Conservation (phyloP, 2,329 filamentous ascomycete species). For the Cordyceps cicadae region DNA sequence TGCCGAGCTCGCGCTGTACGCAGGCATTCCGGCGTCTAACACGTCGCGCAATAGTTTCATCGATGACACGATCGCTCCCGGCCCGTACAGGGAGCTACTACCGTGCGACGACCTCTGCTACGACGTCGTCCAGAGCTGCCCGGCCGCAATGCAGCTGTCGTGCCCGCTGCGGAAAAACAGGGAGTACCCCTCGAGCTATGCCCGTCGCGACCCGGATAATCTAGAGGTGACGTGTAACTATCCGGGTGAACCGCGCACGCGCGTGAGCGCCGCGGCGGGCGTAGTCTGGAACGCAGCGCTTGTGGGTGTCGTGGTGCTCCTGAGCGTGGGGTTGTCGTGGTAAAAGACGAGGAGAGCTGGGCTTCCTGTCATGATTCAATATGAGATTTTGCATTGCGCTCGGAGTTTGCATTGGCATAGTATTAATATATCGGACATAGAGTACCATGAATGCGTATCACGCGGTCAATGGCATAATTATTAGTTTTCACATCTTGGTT, state of each 20-base stretch:
- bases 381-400: background rate
- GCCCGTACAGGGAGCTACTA: slow-evolving; percentile 87
- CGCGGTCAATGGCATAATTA: no score
- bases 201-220: slow-evolving; percentile 18
- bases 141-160: slow-evolving; percentile 62
- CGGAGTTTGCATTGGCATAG: background rate
- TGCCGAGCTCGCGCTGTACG: slow-evolving; percentile 14
- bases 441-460: background rate
- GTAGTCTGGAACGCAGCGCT: background rate
- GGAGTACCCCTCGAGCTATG: slow-evolving; percentile 31
- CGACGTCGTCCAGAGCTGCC: slow-evolving; percentile 76
- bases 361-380: background rate
- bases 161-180: slow-evolving; percentile 51
- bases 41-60: slow-evolving; percentile 64
- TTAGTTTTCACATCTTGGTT: no score
- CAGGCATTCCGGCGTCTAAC: slow-evolving; percentile 20
- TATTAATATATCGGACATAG: background rate
- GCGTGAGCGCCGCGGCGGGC: slow-evolving; percentile 2
- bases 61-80: slow-evolving; percentile 63
- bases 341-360: background rate
- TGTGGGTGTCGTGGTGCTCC: background rate
- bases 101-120: slow-evolving; percentile 87
- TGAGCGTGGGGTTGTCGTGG: background rate
- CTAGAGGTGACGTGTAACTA: slow-evolving; percentile 29
- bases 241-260: slow-evolving; percentile 28